Evolutionary conservation across 441 rosid species (phyloP).

Genomic region (Lagerstroemia fauriei): DNA sequence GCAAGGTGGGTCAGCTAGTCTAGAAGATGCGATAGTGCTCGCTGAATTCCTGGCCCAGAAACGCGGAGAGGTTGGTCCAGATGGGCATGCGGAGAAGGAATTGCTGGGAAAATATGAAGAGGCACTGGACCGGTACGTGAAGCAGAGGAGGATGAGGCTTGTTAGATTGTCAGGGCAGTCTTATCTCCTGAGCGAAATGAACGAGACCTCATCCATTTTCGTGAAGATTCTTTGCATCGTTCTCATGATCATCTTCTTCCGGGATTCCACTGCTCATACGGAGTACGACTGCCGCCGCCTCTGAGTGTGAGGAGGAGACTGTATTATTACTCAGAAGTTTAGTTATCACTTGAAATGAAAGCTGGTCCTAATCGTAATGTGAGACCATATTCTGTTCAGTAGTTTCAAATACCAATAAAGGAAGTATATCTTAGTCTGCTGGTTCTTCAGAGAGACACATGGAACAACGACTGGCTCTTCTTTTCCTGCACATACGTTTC

Average conservation of each 20-base stretch:
- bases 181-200: background rate
- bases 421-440: too few species aligned
- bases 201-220: background rate
- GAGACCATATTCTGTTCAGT: too few species aligned
- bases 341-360: too few species aligned
- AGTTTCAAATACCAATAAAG: too few species aligned
- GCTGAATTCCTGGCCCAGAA: constrained; percentile 1
- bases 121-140: constrained; percentile 5
- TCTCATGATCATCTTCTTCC: background rate
- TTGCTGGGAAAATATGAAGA: background rate
- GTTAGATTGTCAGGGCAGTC: background rate
- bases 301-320: background rate
- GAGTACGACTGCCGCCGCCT: constrained; percentile 7
- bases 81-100: background rate
- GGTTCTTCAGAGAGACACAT: too few species aligned
- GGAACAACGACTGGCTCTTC: too few species aligned
- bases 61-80: background rate
- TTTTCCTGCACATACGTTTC: too few species aligned
- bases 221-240: background rate
- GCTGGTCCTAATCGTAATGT: too few species aligned
- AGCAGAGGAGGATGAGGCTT: constrained; percentile 12
- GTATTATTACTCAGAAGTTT: too few species aligned
- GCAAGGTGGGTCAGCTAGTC: background rate
- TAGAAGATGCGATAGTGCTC: background rate
- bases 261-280: background rate